Base-by-base conservation (phyloP, 1,139 yeast species). In the Candida dubliniensis region DNA sequence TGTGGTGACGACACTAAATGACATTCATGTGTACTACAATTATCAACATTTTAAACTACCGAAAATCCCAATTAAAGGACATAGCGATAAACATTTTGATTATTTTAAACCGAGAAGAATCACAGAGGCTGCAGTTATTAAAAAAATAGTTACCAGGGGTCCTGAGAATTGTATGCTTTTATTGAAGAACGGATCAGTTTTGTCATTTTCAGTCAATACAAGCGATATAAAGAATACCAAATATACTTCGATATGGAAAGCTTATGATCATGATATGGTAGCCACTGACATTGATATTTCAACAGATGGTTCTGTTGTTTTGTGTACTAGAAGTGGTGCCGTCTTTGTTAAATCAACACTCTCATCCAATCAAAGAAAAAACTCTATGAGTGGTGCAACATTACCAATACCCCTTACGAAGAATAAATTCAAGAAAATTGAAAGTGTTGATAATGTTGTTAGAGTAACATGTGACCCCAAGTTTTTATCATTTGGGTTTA, bases 321-420 rank as follows among this genome's bases (percentile, higher is more conserved):
- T 89, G 1, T 79, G 87, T 50, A 85, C 95, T 0, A 63, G 72
- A 31, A 79, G 81, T 44, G 96, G 96, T 0, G 74, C 83, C 9
- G 87, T 80, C 0, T 87, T 72, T 49, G 47, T 66, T 24, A 68
- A 64, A 39, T 53, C 65, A 1, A 53, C 46, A 23, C 58, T 57
- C 34, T 46, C 59, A 6, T 41, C 46, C 7, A 40, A 41, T 23
- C 59, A 51, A 14, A 59, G 56, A 40, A 69, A 59, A 55, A 74
- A 60, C 47, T 65, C 66, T 9, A 44, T 48, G 44, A 47, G 49
- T 36, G 50, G 47, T 3, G 53, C 64, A 38, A 46, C 60, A 1
- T 49, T 64, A 14, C 63, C 69, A 0, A 54, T 63, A 2, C 57
- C 69, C 2, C 49, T 60, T 1, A 47, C 56, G 0, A 67, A 63